phyloP scores from a whole-genome alignment of 352 stramenopile species.

The Globisporangium nodosum region DNA sequence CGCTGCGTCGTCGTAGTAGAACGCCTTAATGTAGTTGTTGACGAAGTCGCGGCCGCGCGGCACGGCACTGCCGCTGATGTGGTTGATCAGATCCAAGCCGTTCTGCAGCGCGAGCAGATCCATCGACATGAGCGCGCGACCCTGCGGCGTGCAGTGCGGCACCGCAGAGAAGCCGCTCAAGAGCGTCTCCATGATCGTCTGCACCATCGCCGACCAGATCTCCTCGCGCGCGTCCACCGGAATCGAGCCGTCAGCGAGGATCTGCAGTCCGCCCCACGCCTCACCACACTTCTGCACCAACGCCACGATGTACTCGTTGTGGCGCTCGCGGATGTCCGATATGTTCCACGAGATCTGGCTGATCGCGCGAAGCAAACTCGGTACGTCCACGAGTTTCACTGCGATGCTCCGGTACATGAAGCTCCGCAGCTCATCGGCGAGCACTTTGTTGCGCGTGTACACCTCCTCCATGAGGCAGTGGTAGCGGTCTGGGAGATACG shows the following conservation, averaged over 20 bases:
- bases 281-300: slow-evolving; percentile 80
- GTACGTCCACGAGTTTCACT: slow-evolving; percentile 35
- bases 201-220: slow-evolving; percentile 79
- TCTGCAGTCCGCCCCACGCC: slow-evolving; percentile 67
- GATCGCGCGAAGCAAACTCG: slow-evolving; percentile 37
- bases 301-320: slow-evolving; percentile 77
- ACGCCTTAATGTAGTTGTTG: slow-evolving; percentile 86
- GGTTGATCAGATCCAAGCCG: slow-evolving; percentile 77
- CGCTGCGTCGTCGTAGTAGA: slow-evolving; percentile 76
- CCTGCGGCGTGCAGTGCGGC: slow-evolving; percentile 90
- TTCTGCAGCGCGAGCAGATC: slow-evolving; percentile 91
- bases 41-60: slow-evolving; percentile 60
- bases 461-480: slow-evolving; percentile 66
- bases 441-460: slow-evolving; percentile 42
- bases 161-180: slow-evolving; percentile 90
- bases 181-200: slow-evolving; percentile 86
- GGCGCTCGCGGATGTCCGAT: slow-evolving; percentile 53
- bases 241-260: slow-evolving; percentile 58
- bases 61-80: slow-evolving; percentile 47
- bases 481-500: slow-evolving; percentile 61
- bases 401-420: slow-evolving; percentile 65
- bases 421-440: slow-evolving; percentile 44
- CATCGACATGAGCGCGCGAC: slow-evolving; percentile 95
- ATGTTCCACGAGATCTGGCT: slow-evolving; percentile 59
- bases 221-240: slow-evolving; percentile 61